Percentiles rank a stretch among this genome's conserved stretches.
Evolutionary conservation across 179 eudicot species (phyloP).

Genomic region (Silene coronaria): DNA sequence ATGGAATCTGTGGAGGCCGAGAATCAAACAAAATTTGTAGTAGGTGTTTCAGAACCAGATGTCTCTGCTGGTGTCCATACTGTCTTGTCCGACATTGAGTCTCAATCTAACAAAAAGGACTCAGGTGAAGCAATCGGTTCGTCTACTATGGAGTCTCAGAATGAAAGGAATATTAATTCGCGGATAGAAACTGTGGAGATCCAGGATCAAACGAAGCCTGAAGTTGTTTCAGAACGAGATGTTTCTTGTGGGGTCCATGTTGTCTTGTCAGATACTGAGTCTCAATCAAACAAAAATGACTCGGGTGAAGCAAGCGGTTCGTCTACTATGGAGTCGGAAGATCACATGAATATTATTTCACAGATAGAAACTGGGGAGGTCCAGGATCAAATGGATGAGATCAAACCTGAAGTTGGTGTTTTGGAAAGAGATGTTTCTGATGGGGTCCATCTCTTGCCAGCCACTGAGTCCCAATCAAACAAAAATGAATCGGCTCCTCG

Average conservation of each 20-base stretch:
- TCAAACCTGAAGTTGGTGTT: conserved; percentile 5
- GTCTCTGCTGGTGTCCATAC: background rate
- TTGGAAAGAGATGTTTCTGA: conserved; percentile 1
- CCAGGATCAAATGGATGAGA: no score
- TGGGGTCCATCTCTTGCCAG: background rate
- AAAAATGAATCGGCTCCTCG: background rate
- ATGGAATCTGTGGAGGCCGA: conserved; percentile 1
- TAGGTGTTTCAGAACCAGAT: background rate
- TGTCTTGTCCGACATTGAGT: conserved; percentile 6
- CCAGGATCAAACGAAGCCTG: conserved; percentile 3
- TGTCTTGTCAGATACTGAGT: conserved; percentile 7
- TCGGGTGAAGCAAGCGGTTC: background rate
- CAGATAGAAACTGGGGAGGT: no score
- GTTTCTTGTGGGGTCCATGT: background rate
- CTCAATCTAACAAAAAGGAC: background rate
- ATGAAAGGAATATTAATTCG: background rate
- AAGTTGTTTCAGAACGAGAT: conserved; percentile 1
- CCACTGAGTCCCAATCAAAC: conserved; percentile 4
- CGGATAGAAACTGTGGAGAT: background rate
- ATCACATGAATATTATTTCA: background rate
- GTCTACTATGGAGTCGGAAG: background rate
- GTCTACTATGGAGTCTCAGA: background rate
- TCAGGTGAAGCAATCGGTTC: background rate
- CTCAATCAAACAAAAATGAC: background rate
- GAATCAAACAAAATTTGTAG: conserved; percentile 11